A percentile compares a stretch with the other conserved stretches of the same genome.
Evolutionary conservation across 371 early-diverging fungal genomes (phyloP).

Genomic region (Saksenaea oblongispora): DNA sequence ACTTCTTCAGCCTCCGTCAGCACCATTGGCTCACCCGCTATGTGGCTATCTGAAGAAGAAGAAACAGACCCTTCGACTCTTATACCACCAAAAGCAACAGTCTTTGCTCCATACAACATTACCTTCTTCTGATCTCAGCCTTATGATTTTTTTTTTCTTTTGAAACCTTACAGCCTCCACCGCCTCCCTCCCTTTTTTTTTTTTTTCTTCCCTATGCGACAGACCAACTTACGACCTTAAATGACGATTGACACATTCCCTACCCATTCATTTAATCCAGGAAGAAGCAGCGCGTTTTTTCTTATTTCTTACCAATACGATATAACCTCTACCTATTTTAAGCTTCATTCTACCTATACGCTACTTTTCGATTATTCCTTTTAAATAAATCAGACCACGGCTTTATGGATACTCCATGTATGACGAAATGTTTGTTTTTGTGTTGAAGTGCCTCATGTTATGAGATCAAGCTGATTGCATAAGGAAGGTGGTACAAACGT

Average conservation of each 20-base stretch:
- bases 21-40: neutral
- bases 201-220: neutral
- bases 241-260: too few relatives aligned
- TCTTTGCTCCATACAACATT: neutral
- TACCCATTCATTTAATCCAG: too few relatives aligned
- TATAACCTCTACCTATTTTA: neutral
- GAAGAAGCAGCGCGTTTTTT: too few relatives aligned
- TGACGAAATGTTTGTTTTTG: constrained; percentile 1
- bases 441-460: neutral
- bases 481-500: neutral
- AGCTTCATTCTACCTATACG: neutral
- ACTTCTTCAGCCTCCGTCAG: neutral
- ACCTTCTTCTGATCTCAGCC: neutral
- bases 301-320: neutral
- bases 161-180: neutral
- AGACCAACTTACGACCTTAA: too few relatives aligned
- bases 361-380: neutral
- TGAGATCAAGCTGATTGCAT: neutral
- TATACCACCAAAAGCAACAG: neutral
- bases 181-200: neutral
- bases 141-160: neutral
- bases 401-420: neutral
- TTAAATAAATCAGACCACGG: constrained; percentile 1
- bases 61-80: neutral
- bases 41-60: neutral